Conservation (phyloP, 2,329 filamentous ascomycete genomes). For the Nemania abortiva region DNA sequence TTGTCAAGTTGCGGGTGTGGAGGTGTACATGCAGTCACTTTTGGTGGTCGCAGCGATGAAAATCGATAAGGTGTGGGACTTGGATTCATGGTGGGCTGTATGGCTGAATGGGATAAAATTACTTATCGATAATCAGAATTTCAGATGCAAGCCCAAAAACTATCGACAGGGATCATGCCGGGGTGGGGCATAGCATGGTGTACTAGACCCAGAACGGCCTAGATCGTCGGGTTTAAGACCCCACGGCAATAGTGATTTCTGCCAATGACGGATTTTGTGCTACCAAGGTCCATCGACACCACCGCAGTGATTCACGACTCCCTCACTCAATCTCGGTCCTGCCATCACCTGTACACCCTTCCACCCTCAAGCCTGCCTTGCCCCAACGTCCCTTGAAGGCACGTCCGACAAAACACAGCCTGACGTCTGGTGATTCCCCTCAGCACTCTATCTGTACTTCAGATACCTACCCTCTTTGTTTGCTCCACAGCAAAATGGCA, state of each 20-base stretch:
- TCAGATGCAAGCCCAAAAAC: conserved; percentile 1
- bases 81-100: conserved; percentile 44
- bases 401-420: neutral
- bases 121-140: conserved; percentile 45
- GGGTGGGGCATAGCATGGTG: conserved; percentile 11
- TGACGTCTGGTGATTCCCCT: neutral
- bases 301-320: conserved; percentile 7
- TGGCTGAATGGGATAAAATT: conserved; percentile 29
- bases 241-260: conserved; percentile 33
- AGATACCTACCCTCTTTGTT: conserved; percentile 12
- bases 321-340: neutral
- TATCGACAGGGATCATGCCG: conserved; percentile 11
- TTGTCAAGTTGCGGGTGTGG: conserved; percentile 13
- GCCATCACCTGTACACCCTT: neutral
- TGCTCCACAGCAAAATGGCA: conserved; percentile 27
- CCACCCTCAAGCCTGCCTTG: neutral
- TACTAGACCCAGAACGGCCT: neutral
- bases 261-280: conserved; percentile 48
- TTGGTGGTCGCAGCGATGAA: conserved; percentile 16
- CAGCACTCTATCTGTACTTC: neutral
- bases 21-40: conserved; percentile 6
- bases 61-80: conserved; percentile 38
- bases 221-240: conserved; percentile 34
- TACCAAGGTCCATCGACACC: conserved; percentile 19
- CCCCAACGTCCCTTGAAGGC: neutral